Evolutionary conservation across 768 basidiomycete species (phyloP), one percentile per base, ranked within the genome.

Genomic region (Mycena galopus): DNA sequence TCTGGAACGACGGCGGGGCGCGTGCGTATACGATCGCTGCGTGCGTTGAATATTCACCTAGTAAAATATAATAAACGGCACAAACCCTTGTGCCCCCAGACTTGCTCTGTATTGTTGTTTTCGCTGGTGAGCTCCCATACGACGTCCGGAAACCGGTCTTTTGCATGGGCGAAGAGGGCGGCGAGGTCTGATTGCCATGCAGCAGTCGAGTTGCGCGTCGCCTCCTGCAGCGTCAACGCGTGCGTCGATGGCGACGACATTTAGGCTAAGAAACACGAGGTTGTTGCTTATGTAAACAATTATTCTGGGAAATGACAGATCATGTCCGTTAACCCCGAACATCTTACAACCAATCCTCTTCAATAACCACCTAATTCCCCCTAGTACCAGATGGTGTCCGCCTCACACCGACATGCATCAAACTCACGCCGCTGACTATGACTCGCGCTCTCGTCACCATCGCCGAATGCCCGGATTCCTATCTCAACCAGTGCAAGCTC

Each of bases 21-120:
- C 97, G 93, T 51, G 96, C 96, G 75, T 99, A 98, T 0, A 98
- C 93, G 77, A 98, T 92, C 23, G 97, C 97, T 96, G 72, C 14
- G 14, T 30, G 2, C 33, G n/a, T n/a, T n/a, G n/a, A n/a, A n/a
- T 47, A 17, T 50, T 67, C 37, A 64, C 59, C 29, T n/a, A 51
- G 55, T 35, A 32, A 58, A 11, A 23, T 61, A 14, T 35, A 65
- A 59, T 51, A 42, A 30, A 32, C 17, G 3, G 55, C 33, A 80
- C 23, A 14, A 1, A 97, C 96, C 96, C 90, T 98, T 97, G 82
- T 99, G 97, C 5, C 95, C 97, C 92, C 94, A 98, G 30, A 98
- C 91, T 75, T 93, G 90, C 67, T 88, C 87, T 14, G 3, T 14
- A 12, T 25, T 25, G 65, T 82, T 86, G 61, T 88, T 88, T 35